Conservation (phyloP, 495 filamentous ascomycete species). For the Penicillium soppii region DNA sequence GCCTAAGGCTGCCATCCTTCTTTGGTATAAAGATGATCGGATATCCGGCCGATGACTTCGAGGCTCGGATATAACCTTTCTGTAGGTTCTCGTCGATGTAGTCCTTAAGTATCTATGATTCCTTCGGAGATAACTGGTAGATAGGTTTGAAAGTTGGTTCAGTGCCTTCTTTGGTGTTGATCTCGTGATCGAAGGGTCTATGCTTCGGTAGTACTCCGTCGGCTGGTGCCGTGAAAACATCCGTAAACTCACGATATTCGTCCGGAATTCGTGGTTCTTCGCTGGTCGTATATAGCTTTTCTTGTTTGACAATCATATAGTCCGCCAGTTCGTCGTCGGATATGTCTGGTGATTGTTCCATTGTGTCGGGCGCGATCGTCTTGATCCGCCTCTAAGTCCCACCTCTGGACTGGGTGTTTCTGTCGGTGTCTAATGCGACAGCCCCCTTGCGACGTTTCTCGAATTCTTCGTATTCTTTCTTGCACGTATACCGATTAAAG, state of each 20-base stretch:
- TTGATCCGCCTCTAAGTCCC: neutral
- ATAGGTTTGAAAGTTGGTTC: constrained; percentile 4
- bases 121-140: neutral
- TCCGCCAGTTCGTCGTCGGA: neutral
- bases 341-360: neutral
- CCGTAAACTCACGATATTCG: constrained; percentile 3
- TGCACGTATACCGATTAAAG: neutral
- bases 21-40: constrained; percentile 24
- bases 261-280: constrained; percentile 4
- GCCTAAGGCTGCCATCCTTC: constrained; percentile 18
- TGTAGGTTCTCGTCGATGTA: neutral
- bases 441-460: neutral
- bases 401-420: neutral
- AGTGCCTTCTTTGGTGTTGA: constrained; percentile 5
- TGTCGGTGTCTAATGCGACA: neutral
- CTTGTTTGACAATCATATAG: neutral
- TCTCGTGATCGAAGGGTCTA: neutral
- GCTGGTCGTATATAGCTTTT: neutral
- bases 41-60: constrained; percentile 11
- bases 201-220: constrained; percentile 1
- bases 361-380: neutral
- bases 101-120: too few species aligned
- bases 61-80: constrained; percentile 14
- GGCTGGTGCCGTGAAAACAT: neutral
- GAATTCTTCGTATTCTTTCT: neutral